Conservation (phyloP, 495 filamentous ascomycete species). For the Tuber brumale region DNA sequence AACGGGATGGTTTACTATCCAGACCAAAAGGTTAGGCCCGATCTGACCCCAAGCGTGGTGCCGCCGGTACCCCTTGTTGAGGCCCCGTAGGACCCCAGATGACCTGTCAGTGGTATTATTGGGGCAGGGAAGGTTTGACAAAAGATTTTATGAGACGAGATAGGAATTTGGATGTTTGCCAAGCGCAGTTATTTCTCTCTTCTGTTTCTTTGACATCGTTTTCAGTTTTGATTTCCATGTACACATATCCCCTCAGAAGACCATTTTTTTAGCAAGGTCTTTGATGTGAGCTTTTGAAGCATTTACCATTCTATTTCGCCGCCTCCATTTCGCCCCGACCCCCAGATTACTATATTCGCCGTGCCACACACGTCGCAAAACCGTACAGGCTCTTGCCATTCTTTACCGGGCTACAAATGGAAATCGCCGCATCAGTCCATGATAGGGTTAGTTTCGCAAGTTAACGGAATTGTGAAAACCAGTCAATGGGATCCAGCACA, state of each 20-base stretch:
- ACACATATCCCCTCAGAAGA: background rate
- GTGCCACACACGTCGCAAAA: background rate
- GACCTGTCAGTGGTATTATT: background rate
- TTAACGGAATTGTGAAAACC: no score
- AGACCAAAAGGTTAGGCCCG: background rate
- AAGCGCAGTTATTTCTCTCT: background rate
- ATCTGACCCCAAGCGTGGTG: background rate
- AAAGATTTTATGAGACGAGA: background rate
- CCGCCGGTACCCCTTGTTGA: background rate
- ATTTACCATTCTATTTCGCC: background rate
- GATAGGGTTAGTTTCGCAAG: no score
- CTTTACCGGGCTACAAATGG: no score
- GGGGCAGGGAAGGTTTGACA: background rate
- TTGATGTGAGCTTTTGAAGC: background rate
- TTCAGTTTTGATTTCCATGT: background rate
- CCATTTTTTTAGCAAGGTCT: background rate
- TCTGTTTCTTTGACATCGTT: background rate
- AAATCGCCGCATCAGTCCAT: no score
- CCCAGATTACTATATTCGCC: background rate
- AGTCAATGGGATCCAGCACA: no score
- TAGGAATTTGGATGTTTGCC: background rate
- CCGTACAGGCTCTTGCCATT: no score
- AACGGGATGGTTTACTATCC: background rate
- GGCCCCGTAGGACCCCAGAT: background rate
- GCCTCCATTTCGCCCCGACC: background rate